Conservation (phyloP, 129 eudicot genomes). For the Artemisia tridentata region DNA sequence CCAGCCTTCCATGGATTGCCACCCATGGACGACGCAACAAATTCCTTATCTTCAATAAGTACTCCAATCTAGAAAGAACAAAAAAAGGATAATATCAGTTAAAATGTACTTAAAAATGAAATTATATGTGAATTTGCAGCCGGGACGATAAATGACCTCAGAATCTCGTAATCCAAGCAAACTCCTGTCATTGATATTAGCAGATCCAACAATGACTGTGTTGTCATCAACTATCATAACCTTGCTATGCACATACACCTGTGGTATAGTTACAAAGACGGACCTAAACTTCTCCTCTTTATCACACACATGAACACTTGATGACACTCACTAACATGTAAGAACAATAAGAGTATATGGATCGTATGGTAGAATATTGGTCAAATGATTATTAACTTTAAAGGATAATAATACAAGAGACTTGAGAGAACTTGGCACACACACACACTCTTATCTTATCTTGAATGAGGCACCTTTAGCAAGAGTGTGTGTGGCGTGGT, state of each 20-base stretch:
- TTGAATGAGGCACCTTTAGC: too few species aligned
- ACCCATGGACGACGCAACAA: conserved; percentile 74
- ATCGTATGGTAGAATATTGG: too few species aligned
- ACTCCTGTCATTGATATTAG: conserved; percentile 93
- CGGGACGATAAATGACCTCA: conserved; percentile 51
- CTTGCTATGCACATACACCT: conserved; percentile 98
- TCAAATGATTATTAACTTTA: too few species aligned
- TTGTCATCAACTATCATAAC: conserved; percentile 92
- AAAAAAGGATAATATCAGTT: neutral
- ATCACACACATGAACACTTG: too few species aligned
- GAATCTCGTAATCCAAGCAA: conserved; percentile 98
- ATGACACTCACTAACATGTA: too few species aligned
- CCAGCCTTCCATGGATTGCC: conserved; percentile 94
- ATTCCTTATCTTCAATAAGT: conserved; percentile 91
- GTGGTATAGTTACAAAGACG: conserved; percentile 13
- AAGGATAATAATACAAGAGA: too few species aligned
- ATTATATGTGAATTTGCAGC: neutral
- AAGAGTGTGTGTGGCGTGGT: too few species aligned
- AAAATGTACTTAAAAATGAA: neutral
- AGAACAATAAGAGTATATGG: too few species aligned
- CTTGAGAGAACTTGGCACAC: too few species aligned
- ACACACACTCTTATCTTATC: too few species aligned
- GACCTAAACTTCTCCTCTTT: too few species aligned
- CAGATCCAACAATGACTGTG: conserved; percentile 81
- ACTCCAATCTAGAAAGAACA: conserved; percentile 72